A percentile compares a stretch with the other conserved stretches of the same genome.
Conservation (phyloP, 495 filamentous ascomycete species). For the Penicillium simplicissimum region DNA sequence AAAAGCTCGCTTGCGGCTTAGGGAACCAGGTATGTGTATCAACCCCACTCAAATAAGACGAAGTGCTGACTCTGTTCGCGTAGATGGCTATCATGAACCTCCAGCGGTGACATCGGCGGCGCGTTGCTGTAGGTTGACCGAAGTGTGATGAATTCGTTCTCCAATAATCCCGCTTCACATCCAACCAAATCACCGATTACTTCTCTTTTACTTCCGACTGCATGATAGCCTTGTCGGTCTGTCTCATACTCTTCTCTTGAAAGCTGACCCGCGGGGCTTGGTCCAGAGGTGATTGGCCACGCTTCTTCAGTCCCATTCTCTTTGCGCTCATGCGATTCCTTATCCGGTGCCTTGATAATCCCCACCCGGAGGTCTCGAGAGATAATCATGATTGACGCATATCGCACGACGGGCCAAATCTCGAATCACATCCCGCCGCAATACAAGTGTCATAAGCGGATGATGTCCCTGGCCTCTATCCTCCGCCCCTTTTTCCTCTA, state of each 20-base stretch:
- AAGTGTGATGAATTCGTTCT: neutral
- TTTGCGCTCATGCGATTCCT: neutral
- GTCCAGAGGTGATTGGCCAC: neutral
- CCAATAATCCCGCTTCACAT: neutral
- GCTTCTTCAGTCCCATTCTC: neutral
- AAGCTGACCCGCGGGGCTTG: neutral
- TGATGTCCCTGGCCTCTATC: neutral
- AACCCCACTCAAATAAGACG: neutral
- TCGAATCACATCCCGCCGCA: neutral
- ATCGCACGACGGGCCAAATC: neutral
- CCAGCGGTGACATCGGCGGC: constrained; percentile 36
- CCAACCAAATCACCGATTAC: neutral
- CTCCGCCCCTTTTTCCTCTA: constrained; percentile 8
- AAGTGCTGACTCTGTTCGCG: constrained; percentile 7
- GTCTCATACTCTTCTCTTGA: neutral
- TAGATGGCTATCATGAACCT: constrained; percentile 50
- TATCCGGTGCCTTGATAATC: neutral
- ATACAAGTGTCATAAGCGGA: neutral
- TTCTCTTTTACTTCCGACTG: neutral
- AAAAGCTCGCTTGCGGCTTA: constrained; percentile 71
- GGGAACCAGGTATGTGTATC: constrained; percentile 61
- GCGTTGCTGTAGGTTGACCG: neutral
- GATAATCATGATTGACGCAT: neutral
- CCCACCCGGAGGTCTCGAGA: neutral
- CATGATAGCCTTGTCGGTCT: neutral